Base-by-base conservation (phyloP, 2,329 filamentous ascomycete species). In the Fusarium sp. region DNA sequence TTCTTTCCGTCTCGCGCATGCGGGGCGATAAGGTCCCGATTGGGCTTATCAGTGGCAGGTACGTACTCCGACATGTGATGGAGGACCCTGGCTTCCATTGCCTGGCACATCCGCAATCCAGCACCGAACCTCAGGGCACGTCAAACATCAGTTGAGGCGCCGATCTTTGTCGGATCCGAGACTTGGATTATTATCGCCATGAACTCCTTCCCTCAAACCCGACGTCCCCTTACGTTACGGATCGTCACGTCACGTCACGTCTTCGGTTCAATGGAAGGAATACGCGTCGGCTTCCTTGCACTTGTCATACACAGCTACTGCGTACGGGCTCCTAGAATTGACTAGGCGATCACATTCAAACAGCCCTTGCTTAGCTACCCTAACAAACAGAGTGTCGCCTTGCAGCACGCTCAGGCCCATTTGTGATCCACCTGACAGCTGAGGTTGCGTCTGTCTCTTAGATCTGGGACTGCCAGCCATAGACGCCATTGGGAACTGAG, bases 1-100 rank as follows among this genome's bases (percentile, higher is more conserved):
- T 75, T 62, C 63, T 46, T 41, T 48, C 27, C 30, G 18, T 53
- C 59, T 61, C 50, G 31, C 51, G 44, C 55, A 56, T 75, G 73
- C 72, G 73, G 73, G 73, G 73, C 73, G 73, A 75, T 75, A 75
- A 75, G 70, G 51, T 36, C 37, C 56, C 12, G 28, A 46, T 28
- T 18, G 31, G 40, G 56, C 62, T 75, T 75, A 75, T 75, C 73
- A 37, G 18, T 4, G 9, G 34, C 6, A 13, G 37, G 58, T 73
- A 75, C 73, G 73, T 75, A 72, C 59, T 59, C n/a, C 30, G 39
- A 18, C 36, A 28, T 41, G 28, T 18, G 36, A 16, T 23, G 23
- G 23, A 27, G 37, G 27, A 27, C 40, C 27, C 4, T 10, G 34
- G 6, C 50, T 27, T 51, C 31, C 31, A 51, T 18, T 36, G 23